Evolutionary conservation across 2,329 filamentous ascomycete species (phyloP), one percentile per base, ranked within the genome.

Genomic region (Juglanconis juglandina): DNA sequence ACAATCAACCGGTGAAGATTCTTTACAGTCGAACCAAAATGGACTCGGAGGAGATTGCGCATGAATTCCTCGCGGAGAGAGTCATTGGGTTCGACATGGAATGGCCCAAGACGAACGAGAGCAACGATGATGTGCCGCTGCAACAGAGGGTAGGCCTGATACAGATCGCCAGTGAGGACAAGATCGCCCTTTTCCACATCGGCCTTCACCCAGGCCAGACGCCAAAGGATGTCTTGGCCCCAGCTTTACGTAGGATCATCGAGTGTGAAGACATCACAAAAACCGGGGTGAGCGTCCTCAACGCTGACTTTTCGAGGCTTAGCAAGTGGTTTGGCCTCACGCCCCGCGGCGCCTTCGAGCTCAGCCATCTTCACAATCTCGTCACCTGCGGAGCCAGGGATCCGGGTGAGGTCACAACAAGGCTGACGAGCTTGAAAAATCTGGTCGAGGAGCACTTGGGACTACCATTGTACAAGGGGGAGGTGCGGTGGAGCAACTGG

Each of bases 71-170:
- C 41, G 66, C 81, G 39, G 86, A 95, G 68, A 79, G 84, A 44
- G 75, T 96, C 1, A 71, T 97, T n/a, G 93, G 93, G 0, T 92
- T 97, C 63, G 93, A 97, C 68, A 81, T 97, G 65, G 94, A 97
- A 75, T 97, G 94, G 94, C 81, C 85, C 56, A 65, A 77, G 2
- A 76, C 81, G 8, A 24, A 66, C 6, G 56, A 48, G 14, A 44
- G 53, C 1, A 76, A 70, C 3, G 77, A 72, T 24, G 67, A 64
- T 6, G 72, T 79, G 3, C 78, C 79, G 2, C 75, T 87, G 5
- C 88, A 90, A 65, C 78, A 82, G 55, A 91, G 92, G 63, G 84
- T 96, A 8, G 92, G 90, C 0, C 74, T 97, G 37, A 88, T 97
- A 47, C 93, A 97, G 72, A 72, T 97, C 32, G 91, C 93, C 1